phyloP scores from a whole-genome alignment of 2,329 filamentous ascomycete species.

The Trichophyton schoenleinii region DNA sequence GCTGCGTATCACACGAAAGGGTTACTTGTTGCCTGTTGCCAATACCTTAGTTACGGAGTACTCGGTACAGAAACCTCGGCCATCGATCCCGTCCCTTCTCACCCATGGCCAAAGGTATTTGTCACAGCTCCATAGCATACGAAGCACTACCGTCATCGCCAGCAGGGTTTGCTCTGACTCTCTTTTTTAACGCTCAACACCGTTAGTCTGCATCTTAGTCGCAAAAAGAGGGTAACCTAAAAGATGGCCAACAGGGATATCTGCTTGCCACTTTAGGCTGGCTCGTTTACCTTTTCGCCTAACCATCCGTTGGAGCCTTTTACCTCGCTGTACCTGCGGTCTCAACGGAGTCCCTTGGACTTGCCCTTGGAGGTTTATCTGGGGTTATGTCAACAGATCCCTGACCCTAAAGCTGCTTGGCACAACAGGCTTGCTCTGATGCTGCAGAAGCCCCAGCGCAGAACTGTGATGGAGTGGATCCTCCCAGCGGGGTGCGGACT shows the following conservation, averaged over 20 bases:
- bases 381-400: conserved; percentile 1
- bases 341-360: neutral
- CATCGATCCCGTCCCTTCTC: neutral
- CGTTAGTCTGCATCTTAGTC: conserved; percentile 1
- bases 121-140: conserved; percentile 2
- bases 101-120: neutral
- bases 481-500: neutral
- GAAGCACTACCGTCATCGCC: neutral
- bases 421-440: neutral
- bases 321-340: neutral
- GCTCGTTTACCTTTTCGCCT: conserved; percentile 1
- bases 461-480: neutral
- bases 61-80: neutral
- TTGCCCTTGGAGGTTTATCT: neutral
- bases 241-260: conserved; percentile 3
- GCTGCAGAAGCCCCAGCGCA: conserved; percentile 1
- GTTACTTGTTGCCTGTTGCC: neutral
- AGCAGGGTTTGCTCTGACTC: conserved; percentile 3
- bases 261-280: conserved; percentile 1
- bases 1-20: neutral
- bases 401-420: neutral
- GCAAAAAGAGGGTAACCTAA: neutral
- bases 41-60: neutral
- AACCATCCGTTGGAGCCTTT: neutral
- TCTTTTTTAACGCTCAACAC: conserved; percentile 2